Evolutionary conservation across 306 rosid species (phyloP).

Genomic region (Mimosa pudica): DNA sequence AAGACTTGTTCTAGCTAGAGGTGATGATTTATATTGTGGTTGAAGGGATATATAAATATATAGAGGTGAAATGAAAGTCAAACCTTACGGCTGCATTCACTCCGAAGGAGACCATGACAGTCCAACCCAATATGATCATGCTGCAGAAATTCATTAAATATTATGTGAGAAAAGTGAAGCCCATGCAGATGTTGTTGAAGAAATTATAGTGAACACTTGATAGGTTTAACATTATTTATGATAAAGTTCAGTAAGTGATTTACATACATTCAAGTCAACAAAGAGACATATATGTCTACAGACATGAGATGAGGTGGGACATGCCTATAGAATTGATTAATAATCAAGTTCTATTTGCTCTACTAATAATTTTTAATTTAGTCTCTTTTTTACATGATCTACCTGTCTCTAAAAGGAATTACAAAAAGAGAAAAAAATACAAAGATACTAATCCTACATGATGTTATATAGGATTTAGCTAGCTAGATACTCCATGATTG

Average conservation of each 20-base stretch:
- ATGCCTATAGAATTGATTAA: background rate
- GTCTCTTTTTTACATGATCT: too few relatives aligned
- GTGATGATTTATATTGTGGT: too few relatives aligned
- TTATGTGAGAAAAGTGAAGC: background rate
- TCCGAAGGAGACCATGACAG: slow-evolving; percentile 62
- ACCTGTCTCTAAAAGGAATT: too few relatives aligned
- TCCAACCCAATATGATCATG: slow-evolving; percentile 80
- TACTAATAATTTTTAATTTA: background rate
- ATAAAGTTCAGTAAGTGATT: background rate
- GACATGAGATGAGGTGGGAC: background rate
- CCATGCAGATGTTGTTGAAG: background rate
- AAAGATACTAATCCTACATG: too few relatives aligned
- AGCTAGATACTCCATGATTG: too few relatives aligned
- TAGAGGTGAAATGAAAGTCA: background rate
- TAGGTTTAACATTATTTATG: background rate
- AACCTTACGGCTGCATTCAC: slow-evolving; percentile 76
- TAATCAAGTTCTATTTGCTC: background rate
- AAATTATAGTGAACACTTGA: background rate
- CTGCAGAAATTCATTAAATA: slow-evolving; percentile 41
- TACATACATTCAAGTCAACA: background rate
- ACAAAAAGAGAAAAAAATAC: too few relatives aligned
- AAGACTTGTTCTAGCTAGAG: too few relatives aligned
- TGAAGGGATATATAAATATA: too few relatives aligned
- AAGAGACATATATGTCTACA: background rate
- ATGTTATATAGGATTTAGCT: too few relatives aligned